A percentile compares a stretch with the other conserved stretches of the same genome.
Conservation (phyloP, 2,329 filamentous ascomycete genomes). For the Daldinia sp. region DNA sequence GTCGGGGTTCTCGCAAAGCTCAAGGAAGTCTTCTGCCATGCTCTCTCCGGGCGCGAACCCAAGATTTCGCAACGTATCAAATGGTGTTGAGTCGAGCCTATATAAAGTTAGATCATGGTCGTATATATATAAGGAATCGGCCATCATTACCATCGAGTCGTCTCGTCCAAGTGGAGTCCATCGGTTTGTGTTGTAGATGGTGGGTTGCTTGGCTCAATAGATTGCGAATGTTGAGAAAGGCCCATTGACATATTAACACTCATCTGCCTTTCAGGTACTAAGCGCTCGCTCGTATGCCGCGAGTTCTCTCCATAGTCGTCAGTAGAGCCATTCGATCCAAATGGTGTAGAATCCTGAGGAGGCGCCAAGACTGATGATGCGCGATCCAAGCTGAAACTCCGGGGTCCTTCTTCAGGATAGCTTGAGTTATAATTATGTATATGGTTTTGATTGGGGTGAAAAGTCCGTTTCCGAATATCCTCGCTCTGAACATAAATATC, state of each 20-base stretch:
- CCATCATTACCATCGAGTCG: constrained; percentile 48
- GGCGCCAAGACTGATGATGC: constrained; percentile 24
- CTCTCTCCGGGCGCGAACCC: constrained; percentile 51
- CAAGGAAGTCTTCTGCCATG: constrained; percentile 52
- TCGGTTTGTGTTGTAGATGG: constrained; percentile 22
- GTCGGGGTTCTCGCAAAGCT: constrained; percentile 53
- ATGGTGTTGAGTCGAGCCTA: constrained; percentile 52
- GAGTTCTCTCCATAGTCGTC: constrained; percentile 40
- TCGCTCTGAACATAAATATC: constrained; percentile 53
- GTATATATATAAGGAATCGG: neutral
- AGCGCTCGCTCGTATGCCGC: constrained; percentile 28
- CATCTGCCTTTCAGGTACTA: constrained; percentile 36
- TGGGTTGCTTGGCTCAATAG: constrained; percentile 23
- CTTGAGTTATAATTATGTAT: constrained; percentile 34
- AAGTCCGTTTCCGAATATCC: constrained; percentile 48
- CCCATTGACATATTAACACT: constrained; percentile 27
- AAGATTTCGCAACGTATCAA: constrained; percentile 52
- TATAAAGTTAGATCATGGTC: constrained; percentile 25
- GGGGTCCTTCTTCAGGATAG: constrained; percentile 36
- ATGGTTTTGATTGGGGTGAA: constrained; percentile 40
- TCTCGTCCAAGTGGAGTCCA: constrained; percentile 44
- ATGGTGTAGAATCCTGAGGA: constrained; percentile 36
- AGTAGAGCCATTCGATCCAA: constrained; percentile 43
- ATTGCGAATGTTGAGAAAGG: constrained; percentile 34
- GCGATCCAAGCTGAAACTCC: constrained; percentile 26